Evolutionary conservation across 2,329 filamentous ascomycete species (phyloP).

Genomic region (Tolypocladium endophyticum): DNA sequence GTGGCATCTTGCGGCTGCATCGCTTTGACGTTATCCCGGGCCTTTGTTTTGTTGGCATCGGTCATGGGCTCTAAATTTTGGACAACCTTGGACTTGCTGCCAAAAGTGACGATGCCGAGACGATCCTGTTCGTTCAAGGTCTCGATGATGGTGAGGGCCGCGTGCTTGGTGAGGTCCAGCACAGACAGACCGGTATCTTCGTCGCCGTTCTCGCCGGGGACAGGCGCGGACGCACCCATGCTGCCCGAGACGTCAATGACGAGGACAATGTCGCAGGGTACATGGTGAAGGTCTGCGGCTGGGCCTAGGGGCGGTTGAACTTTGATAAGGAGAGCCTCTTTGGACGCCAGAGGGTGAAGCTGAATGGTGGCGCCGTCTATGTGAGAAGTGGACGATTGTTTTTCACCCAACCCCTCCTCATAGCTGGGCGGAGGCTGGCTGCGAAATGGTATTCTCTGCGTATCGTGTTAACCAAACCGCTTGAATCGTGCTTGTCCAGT

Average conservation of each 20-base stretch:
- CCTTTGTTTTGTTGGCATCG: slow-evolving; percentile 28
- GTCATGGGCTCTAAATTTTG: slow-evolving; percentile 39
- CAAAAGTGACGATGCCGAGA: slow-evolving; percentile 48
- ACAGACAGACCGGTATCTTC: slow-evolving; percentile 42
- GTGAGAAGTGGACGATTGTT: not conserved
- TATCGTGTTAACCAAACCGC: not conserved
- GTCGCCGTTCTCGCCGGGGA: slow-evolving; percentile 30
- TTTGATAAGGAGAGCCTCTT: slow-evolving; percentile 33
- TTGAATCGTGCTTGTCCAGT: not conserved
- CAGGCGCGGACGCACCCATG: slow-evolving; percentile 38
- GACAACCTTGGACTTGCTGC: slow-evolving; percentile 27
- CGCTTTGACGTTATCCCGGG: slow-evolving; percentile 28
- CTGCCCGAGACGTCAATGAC: slow-evolving; percentile 51
- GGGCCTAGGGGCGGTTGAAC: slow-evolving; percentile 33
- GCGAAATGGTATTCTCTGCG: not conserved
- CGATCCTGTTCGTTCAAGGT: slow-evolving; percentile 43
- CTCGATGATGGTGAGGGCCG: slow-evolving; percentile 45
- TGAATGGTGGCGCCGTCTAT: slow-evolving; percentile 9
- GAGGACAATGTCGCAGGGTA: slow-evolving; percentile 49
- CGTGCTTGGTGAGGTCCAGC: slow-evolving; percentile 50
- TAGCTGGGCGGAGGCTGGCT: not conserved
- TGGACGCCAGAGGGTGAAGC: slow-evolving; percentile 28
- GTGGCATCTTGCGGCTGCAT: slow-evolving; percentile 31
- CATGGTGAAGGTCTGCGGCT: slow-evolving; percentile 19
- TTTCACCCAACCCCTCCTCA: not conserved